A percentile compares a stretch with the other conserved stretches of the same genome.
Conservation (phyloP, 129 eudicot species). For the Kitagawia praeruptora region DNA sequence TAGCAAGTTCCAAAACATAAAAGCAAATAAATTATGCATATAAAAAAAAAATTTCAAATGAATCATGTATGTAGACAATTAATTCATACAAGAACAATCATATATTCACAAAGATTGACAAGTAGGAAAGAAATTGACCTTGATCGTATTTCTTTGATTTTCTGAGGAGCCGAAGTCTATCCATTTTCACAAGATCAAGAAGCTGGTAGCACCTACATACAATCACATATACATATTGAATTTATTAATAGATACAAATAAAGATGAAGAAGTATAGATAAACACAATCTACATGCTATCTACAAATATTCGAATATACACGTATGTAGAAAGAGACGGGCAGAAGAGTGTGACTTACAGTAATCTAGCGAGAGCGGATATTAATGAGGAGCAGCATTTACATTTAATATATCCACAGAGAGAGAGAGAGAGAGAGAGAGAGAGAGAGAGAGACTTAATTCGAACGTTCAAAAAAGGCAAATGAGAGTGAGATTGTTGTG, state of each 20-base stretch:
- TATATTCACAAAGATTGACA: not conserved
- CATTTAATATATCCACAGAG: too few relatives aligned
- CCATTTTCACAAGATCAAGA: conserved; percentile 25
- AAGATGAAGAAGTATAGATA: not conserved
- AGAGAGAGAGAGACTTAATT: not conserved
- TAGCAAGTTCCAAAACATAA: too few relatives aligned
- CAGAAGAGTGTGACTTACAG: conserved; percentile 8
- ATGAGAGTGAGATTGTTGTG: not conserved
- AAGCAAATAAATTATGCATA: not conserved
- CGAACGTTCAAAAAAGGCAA: not conserved
- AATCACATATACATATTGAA: not conserved
- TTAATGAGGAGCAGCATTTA: conserved; percentile 4
- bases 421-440: too few relatives aligned
- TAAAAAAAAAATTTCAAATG: not conserved
- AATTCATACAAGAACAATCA: not conserved
- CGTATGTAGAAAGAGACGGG: not conserved
- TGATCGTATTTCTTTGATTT: conserved; percentile 23
- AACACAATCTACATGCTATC: not conserved
- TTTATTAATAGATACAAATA: not conserved
- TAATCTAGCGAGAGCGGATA: conserved; percentile 11
- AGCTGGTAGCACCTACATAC: not conserved
- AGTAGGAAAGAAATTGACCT: conserved; percentile 20
- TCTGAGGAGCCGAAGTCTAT: conserved; percentile 24
- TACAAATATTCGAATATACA: not conserved
- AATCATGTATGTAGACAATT: not conserved